These are phyloP conservation scores for Periconia sp. DNA, from an alignment of 2,329 filamentous ascomycete species.

Conservation along the genomic window DNA sequence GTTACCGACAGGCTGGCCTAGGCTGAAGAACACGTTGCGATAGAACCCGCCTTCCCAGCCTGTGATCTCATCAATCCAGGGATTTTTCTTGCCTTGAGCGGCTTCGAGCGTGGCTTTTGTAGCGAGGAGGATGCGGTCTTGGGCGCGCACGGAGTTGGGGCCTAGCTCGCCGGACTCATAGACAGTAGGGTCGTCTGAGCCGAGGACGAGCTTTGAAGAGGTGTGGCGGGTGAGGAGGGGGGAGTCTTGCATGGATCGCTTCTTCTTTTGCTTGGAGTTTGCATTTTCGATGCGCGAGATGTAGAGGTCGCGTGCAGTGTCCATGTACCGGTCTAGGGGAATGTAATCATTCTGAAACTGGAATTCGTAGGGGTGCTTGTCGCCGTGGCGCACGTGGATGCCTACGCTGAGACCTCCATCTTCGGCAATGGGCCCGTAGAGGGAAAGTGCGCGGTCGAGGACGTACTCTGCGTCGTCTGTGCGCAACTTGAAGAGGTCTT, in stretches of 20 bases:
- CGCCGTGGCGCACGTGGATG: constrained; percentile 80
- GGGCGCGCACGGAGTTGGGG: constrained; percentile 61
- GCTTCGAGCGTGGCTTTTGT: constrained; percentile 62
- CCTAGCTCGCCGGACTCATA: constrained; percentile 71
- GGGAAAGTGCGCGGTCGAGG: constrained; percentile 60
- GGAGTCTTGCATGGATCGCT: constrained; percentile 11
- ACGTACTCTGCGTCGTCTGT: constrained; percentile 71
- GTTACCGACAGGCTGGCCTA: constrained; percentile 58
- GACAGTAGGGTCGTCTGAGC: constrained; percentile 82
- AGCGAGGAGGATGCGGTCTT: constrained; percentile 78
- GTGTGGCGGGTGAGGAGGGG: constrained; percentile 31
- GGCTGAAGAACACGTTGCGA: constrained; percentile 78
- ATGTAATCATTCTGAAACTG: constrained; percentile 81
- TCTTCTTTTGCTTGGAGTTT: constrained; percentile 48
- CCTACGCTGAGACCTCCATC: constrained; percentile 67
- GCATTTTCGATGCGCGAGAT: constrained; percentile 52
- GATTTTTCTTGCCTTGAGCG: constrained; percentile 43
- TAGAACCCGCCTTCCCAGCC: constrained; percentile 93
- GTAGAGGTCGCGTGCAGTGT: constrained; percentile 61
- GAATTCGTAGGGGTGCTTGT: constrained; percentile 76
- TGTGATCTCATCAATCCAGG: constrained; percentile 75
- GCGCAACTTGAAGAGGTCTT: constrained; percentile 74
- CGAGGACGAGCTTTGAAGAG: constrained; percentile 63
- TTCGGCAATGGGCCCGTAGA: constrained; percentile 56
- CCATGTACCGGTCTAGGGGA: constrained; percentile 71